Conservation (phyloP, 345 rosid genomes). For the Tarenaya hassleriana region DNA sequence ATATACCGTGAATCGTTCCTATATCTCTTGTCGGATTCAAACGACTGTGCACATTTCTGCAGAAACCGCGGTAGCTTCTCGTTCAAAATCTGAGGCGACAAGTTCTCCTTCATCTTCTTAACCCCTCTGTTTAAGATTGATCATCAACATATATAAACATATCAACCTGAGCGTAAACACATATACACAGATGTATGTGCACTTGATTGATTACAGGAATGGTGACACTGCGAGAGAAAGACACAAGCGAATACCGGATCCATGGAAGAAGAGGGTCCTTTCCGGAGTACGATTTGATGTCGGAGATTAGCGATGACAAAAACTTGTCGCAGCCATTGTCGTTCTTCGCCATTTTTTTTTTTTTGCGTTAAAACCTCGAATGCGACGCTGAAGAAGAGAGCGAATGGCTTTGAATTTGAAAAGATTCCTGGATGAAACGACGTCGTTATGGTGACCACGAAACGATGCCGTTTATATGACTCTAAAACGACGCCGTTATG, state of each 20-base stretch:
- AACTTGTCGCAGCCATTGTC: slow-evolving; percentile 35
- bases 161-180: background rate
- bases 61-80: slow-evolving; percentile 88
- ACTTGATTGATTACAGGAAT: background rate
- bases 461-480: background rate
- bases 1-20: slow-evolving; percentile 71
- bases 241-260: slow-evolving; percentile 53
- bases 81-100: slow-evolving; percentile 41
- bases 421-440: slow-evolving; percentile 8
- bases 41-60: slow-evolving; percentile 68
- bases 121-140: slow-evolving; percentile 46
- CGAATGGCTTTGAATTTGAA: slow-evolving; percentile 18
- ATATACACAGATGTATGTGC: background rate
- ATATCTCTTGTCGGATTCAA: slow-evolving; percentile 72
- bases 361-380: slow-evolving; percentile 1
- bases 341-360: slow-evolving; percentile 25
- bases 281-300: slow-evolving; percentile 76
- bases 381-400: slow-evolving; percentile 13
- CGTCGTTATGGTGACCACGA: background rate
- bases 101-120: slow-evolving; percentile 60
- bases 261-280: slow-evolving; percentile 84
- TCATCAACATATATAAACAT: slow-evolving; percentile 3
- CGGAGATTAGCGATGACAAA: slow-evolving; percentile 63
- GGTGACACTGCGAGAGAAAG: slow-evolving; percentile 1
- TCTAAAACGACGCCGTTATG: background rate